Conservation (phyloP, 306 rosid genomes). For the Citrullus colocynthis region DNA sequence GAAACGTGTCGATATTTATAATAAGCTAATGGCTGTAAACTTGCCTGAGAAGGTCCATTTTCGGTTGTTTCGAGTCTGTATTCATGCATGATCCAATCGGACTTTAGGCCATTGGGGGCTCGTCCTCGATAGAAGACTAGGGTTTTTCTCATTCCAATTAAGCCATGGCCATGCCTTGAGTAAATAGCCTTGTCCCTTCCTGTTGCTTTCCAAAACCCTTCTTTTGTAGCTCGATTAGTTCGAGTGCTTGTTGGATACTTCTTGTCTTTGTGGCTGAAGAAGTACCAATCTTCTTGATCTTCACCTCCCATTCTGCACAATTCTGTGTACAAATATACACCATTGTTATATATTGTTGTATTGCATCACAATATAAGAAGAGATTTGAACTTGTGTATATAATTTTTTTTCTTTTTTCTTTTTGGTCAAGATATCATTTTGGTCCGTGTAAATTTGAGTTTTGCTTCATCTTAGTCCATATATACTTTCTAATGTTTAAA, state of each 20-base stretch:
- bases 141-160: slow-evolving; percentile 85
- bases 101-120: slow-evolving; percentile 84
- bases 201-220: slow-evolving; percentile 92
- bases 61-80: slow-evolving; percentile 61
- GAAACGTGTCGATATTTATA: background rate
- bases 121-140: slow-evolving; percentile 77
- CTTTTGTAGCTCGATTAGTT: slow-evolving; percentile 81
- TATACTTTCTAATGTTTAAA: no score
- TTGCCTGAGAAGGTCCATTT: slow-evolving; percentile 60
- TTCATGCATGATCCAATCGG: slow-evolving; percentile 95
- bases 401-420: no score
- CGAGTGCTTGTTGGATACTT: slow-evolving; percentile 84
- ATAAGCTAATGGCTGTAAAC: background rate
- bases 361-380: background rate
- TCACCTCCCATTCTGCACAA: slow-evolving; percentile 55
- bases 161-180: slow-evolving; percentile 22
- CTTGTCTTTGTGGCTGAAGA: slow-evolving; percentile 89
- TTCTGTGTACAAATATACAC: slow-evolving; percentile 25
- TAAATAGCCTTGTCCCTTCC: slow-evolving; percentile 83
- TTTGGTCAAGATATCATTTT: no score
- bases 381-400: no score
- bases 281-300: slow-evolving; percentile 73
- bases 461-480: no score
- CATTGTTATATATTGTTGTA: background rate
- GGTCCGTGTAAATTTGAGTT: no score